A percentile compares a stretch with the other conserved stretches of the same genome.
Conservation (phyloP, 2,329 filamentous ascomycete genomes). For the Metarhizium sp. region DNA sequence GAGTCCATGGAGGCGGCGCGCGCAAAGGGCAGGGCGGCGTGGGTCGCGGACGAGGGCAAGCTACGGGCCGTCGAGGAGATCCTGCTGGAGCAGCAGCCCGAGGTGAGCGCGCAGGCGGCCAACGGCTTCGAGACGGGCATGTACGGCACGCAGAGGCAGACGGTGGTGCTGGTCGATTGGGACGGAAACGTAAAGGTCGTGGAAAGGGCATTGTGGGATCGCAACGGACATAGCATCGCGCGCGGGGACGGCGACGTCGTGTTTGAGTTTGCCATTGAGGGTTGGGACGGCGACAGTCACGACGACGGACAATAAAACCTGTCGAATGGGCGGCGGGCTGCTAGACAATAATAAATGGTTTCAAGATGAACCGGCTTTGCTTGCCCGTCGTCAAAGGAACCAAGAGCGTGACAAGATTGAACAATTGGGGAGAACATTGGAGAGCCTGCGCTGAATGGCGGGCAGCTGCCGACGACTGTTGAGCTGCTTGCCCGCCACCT, state of each 20-base stretch:
- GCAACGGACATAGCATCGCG: slow-evolving; percentile 43
- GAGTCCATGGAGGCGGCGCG: slow-evolving; percentile 34
- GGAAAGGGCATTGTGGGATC: slow-evolving; percentile 52
- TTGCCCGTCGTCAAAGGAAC: not conserved
- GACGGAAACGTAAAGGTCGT: slow-evolving; percentile 50
- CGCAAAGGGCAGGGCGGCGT: slow-evolving; percentile 26
- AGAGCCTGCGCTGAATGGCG: too few relatives aligned
- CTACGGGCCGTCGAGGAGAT: slow-evolving; percentile 26
- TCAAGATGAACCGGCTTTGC: not conserved
- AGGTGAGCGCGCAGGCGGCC: slow-evolving; percentile 16
- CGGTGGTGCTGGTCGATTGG: slow-evolving; percentile 52
- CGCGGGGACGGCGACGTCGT: slow-evolving; percentile 46
- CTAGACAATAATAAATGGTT: not conserved
- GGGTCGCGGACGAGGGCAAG: slow-evolving; percentile 26
- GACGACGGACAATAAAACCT: not conserved
- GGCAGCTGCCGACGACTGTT: not conserved
- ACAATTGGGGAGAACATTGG: too few relatives aligned
- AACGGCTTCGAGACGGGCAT: slow-evolving; percentile 45
- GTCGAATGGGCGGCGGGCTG: not conserved
- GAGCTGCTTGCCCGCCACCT: not conserved
- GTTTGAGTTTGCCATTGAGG: slow-evolving; percentile 47
- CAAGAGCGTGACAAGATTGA: too few relatives aligned
- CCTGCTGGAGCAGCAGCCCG: slow-evolving; percentile 27
- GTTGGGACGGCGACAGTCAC: slow-evolving; percentile 25
- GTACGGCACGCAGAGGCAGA: slow-evolving; percentile 59